Base-by-base conservation (phyloP, 441 rosid genomes). In the Raphanus hybrid region DNA sequence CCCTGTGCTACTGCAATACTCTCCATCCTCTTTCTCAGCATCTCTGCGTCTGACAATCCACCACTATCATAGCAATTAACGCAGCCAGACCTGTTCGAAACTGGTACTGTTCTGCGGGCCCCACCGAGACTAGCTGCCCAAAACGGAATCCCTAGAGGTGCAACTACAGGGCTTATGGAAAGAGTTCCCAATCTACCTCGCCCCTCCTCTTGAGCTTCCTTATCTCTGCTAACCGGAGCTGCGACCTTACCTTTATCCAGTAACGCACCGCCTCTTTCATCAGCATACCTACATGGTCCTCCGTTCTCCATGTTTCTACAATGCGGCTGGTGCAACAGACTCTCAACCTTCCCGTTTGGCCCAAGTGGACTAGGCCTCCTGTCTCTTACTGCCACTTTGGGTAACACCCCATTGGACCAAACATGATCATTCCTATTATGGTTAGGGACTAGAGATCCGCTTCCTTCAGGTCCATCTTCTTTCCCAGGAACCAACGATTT, bases 351-450 rank as follows among this genome's bases (percentile, higher is more conserved):
- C 55, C 98, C 97, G 74, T 89, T 91, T 68, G 87, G 93, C 50
- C 97, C 97, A 71, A 92, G 90, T 0, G 87, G 85, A 75, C 95
- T 89, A 54, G 92, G 90, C 84, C 93, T 81, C 84, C 93, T 81
- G 75, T 93, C 94, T 86, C 86, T 87, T 64, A 77, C 59, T 82
- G 88, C 90, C 77, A 80, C 81, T 87, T 92, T 10, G 39, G 39
- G 87, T 82, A 90, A 82, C 81, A 89, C 84, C 50, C 98, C 97
- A 82, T 94, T 94, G 20, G 98, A 86, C 88, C 88, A 84, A 55
- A 85, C 80, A 67, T 84, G 79, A 29, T 68, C 68, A 77, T 76
- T 90, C 69, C 84, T 87, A 80, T 82, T 83, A 73, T 87, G 97
- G 81, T 80, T 87, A 10, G 87, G 86, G 77, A 77, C 61, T 67